phyloP scores from a whole-genome alignment of 139 green algal genomes.

The Limnomonas spitsbergensis region DNA sequence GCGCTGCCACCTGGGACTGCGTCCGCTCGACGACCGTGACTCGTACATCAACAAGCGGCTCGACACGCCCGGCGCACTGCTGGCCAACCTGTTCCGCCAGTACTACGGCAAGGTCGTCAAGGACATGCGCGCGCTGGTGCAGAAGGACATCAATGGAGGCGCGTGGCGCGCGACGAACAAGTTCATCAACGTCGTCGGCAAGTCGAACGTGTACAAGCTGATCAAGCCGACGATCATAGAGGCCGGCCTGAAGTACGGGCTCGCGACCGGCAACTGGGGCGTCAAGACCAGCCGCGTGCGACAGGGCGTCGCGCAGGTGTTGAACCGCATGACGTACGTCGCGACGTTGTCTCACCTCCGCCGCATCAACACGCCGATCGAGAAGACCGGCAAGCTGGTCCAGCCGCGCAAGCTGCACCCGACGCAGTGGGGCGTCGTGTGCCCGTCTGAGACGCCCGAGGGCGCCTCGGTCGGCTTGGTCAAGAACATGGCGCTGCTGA shows the following conservation, averaged over 20 bases:
- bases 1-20: neutral
- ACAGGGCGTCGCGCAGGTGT: slow-evolving; percentile 37
- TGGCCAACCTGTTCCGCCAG: slow-evolving; percentile 18
- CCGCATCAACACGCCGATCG: slow-evolving; percentile 18
- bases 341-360: slow-evolving; percentile 58
- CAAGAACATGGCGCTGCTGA: slow-evolving; percentile 66
- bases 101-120: slow-evolving; percentile 54
- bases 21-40: slow-evolving; percentile 37
- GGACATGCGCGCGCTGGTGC: slow-evolving; percentile 33
- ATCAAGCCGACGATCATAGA: slow-evolving; percentile 62
- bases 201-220: slow-evolving; percentile 48
- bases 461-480: slow-evolving; percentile 54
- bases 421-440: slow-evolving; percentile 65
- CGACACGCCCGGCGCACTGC: slow-evolving; percentile 23
- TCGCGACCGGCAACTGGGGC: slow-evolving; percentile 70
- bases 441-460: slow-evolving; percentile 56
- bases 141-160: slow-evolving; percentile 12
- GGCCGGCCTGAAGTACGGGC: slow-evolving; percentile 58
- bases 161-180: slow-evolving; percentile 4
- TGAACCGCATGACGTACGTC: slow-evolving; percentile 58
- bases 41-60: slow-evolving; percentile 67
- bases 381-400: slow-evolving; percentile 5
- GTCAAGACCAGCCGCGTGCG: slow-evolving; percentile 14
- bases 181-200: slow-evolving; percentile 18
- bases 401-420: slow-evolving; percentile 65